A percentile compares a stretch with the other conserved stretches of the same genome.
Evolutionary conservation across 306 rosid species (phyloP).

Genomic region (Neltuma alba): DNA sequence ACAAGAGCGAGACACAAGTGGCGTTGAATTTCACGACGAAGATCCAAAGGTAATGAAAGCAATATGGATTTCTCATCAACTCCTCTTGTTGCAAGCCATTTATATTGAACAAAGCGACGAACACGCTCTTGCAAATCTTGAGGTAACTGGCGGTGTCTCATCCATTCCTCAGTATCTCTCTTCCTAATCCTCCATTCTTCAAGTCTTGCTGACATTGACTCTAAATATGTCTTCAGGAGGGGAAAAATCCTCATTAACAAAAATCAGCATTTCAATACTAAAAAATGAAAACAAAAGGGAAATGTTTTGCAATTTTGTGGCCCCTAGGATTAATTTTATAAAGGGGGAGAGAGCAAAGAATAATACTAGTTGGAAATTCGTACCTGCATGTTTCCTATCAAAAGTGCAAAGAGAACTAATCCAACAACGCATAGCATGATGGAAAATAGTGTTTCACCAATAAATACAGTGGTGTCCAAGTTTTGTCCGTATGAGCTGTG

Average conservation of each 20-base stretch:
- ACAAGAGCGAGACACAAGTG: slow-evolving; percentile 90
- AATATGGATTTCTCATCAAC: slow-evolving; percentile 79
- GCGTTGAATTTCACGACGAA: slow-evolving; percentile 80
- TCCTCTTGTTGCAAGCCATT: slow-evolving; percentile 91
- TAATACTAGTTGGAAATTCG: background rate
- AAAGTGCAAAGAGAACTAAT: slow-evolving; percentile 63
- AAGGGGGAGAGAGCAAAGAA: too few relatives aligned
- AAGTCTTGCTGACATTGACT: slow-evolving; percentile 72
- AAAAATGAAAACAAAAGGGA: background rate
- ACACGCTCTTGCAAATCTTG: slow-evolving; percentile 74
- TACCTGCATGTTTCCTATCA: slow-evolving; percentile 98
- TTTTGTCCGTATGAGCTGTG: slow-evolving; percentile 77
- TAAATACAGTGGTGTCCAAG: slow-evolving; percentile 71
- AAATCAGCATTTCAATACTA: slow-evolving; percentile 17
- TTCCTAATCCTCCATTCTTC: slow-evolving; percentile 91
- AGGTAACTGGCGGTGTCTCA: slow-evolving; percentile 92
- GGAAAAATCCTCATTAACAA: slow-evolving; percentile 8
- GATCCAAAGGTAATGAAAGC: slow-evolving; percentile 59
- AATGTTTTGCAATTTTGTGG: background rate
- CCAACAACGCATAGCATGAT: slow-evolving; percentile 67
- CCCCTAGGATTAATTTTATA: too few relatives aligned
- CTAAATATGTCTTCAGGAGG: slow-evolving; percentile 67
- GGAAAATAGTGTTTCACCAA: slow-evolving; percentile 76
- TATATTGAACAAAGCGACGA: slow-evolving; percentile 75
- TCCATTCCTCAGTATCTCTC: slow-evolving; percentile 93